Evolutionary conservation across 2,329 filamentous ascomycete genomes (phyloP), one percentile per base, ranked within the genome.

Genomic region (Myotisia sp.): DNA sequence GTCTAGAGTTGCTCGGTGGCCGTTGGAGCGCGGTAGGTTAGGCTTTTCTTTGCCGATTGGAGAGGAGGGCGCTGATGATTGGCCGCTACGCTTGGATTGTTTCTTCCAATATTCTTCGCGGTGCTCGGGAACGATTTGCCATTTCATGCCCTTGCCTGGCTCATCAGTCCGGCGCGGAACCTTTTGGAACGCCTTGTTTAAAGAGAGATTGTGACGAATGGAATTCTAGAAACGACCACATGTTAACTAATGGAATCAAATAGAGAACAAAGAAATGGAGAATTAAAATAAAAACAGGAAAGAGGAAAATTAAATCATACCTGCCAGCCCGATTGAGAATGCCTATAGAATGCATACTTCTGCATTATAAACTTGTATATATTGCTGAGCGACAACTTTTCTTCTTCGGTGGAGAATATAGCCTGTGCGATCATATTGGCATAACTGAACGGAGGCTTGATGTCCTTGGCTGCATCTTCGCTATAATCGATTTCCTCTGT

Each of bases 91-190:
- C 20, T 59, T 56, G 24, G 55, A 51, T 45, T 62, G 59, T 46
- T 79, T 82, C 53, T 80, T 80, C 39, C 84, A 70, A 65, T 94
- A 92, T 34, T 93, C 87, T 12, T 94, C 83, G 31, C 79, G 76
- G 44, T 78, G 71, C 42, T 92, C 82, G 1, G 81, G 70, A 3
- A 83, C 76, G 50, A 98, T 86, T 57, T 87, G 83, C 90, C 90
- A 98, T 54, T 95, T 95, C 85, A 94, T 95, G 18, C 90, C 90
- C 55, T 98, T 98, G 8, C 90, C 90, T 14, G 90, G 90, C 54
- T 98, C 90, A 47, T 95, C 84, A 0, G 85, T 93, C 10, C 82
- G 78, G 29, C 90, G 77, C 3, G 90, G 81, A 6, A 93, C 80
- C 56, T 98, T 98, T 47, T 85, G 77, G 50, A 98, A 98, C 0